Evolutionary conservation across 1,284 basidiomycete species (phyloP), one percentile per base, ranked within the genome.

Genomic region (Tilletia caries): DNA sequence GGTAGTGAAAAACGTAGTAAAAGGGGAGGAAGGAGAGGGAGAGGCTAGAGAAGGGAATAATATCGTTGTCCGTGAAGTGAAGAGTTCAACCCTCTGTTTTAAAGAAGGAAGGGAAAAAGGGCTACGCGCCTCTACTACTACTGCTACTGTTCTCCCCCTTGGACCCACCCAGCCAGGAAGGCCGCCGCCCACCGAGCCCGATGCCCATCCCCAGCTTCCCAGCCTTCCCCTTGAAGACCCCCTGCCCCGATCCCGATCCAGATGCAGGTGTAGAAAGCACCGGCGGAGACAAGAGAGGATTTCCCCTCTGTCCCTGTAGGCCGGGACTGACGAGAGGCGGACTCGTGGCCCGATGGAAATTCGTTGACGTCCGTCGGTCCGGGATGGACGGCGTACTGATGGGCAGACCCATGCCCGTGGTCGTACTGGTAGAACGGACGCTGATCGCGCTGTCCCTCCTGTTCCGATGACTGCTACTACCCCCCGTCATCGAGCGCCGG

Each of bases 91-190:
- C n/a, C n/a, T n/a, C n/a, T n/a, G n/a, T n/a, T n/a, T n/a, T n/a
- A n/a, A n/a, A n/a, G n/a, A n/a, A n/a, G n/a, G n/a, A n/a, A n/a
- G n/a, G n/a, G n/a, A n/a, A n/a, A n/a, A n/a, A n/a, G n/a, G n/a
- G n/a, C n/a, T n/a, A n/a, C n/a, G n/a, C n/a, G n/a, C n/a, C n/a
- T n/a, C n/a, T n/a, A n/a, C n/a, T n/a, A n/a, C 58, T 37, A 33
- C 58, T 62, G 15, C 58, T 29, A 8, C 48, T 6, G 8, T 25
- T 25, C 12, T 62, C 58, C 20, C 32, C 20, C 58, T 62, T 62
- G 58, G 32, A 13, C 32, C 58, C 58, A n/a, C 58, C 58, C 10
- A 62, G 58, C 58, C 58, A 62, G 6, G 58, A 62, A 12, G 58
- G 58, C 34, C 58, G 29, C 3, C 58, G 29, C 13, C 58, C 58